Conservation (phyloP, 345 rosid species). For the Dovyalis caffra region DNA sequence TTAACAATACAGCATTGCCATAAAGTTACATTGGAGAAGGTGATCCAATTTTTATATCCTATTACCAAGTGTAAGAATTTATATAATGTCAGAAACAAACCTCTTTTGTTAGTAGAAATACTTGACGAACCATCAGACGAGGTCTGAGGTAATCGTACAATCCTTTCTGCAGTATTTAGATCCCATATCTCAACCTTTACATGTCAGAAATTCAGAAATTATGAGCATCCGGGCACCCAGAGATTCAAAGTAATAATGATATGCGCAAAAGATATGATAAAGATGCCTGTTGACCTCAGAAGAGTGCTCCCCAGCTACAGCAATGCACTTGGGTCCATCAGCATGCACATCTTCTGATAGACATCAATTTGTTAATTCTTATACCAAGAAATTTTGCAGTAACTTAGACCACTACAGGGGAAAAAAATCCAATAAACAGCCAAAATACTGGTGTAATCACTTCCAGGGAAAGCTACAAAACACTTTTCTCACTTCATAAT, state of each 20-base stretch:
- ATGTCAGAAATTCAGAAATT: slow-evolving; percentile 16
- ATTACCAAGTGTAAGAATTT: not conserved
- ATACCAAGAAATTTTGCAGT: not conserved
- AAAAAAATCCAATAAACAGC: not conserved
- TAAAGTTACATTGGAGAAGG: not conserved
- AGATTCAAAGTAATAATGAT: slow-evolving; percentile 2
- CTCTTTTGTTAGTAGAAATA: slow-evolving; percentile 57
- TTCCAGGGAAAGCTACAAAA: not conserved
- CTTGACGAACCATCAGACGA: slow-evolving; percentile 31
- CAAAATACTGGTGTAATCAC: not conserved
- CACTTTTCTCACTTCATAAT: not conserved
- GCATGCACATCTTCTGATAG: slow-evolving; percentile 40
- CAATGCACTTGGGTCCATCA: slow-evolving; percentile 52
- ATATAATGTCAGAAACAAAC: slow-evolving; percentile 24
- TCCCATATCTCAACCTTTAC: slow-evolving; percentile 88
- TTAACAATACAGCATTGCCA: not conserved
- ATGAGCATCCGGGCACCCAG: slow-evolving; percentile 14
- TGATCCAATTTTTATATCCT: too few relatives aligned
- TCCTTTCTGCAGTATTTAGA: slow-evolving; percentile 52
- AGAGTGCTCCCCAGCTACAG: slow-evolving; percentile 76
- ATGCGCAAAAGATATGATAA: not conserved
- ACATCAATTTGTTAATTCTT: slow-evolving; percentile 3
- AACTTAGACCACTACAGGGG: not conserved
- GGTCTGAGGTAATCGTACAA: slow-evolving; percentile 47
- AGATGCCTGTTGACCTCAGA: slow-evolving; percentile 49